These are phyloP conservation scores for Kodamaea neixiangensis DNA, from an alignment of 805 yeast genomes.

Conservation along the genomic window DNA sequence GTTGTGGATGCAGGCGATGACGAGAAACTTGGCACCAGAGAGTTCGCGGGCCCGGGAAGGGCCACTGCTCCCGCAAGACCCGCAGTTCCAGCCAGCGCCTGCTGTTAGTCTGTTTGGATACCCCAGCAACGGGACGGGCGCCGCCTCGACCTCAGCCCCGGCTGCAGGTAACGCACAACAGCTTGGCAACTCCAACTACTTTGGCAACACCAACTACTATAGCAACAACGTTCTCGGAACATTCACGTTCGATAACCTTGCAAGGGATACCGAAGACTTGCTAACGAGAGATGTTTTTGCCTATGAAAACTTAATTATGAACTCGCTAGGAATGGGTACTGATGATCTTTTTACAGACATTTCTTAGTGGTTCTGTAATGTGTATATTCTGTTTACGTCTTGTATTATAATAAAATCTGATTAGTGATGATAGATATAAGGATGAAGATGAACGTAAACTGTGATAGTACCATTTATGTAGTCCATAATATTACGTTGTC, in stretches of 20 bases:
- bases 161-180: background rate
- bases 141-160: background rate
- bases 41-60: background rate
- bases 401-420: background rate
- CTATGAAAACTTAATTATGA: constrained; percentile 9
- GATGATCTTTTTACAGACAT: constrained; percentile 8
- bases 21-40: background rate
- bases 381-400: constrained; percentile 3
- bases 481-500: constrained; percentile 2
- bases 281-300: constrained; percentile 6
- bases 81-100: background rate
- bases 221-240: background rate
- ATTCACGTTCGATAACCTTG: background rate
- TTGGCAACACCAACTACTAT: constrained; percentile 1
- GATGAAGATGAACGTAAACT: too few relatives aligned
- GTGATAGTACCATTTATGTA: too few relatives aligned
- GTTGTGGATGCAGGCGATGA: constrained; percentile 16
- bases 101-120: background rate
- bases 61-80: background rate
- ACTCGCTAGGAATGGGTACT: constrained; percentile 9
- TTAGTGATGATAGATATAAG: too few relatives aligned
- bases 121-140: background rate
- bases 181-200: background rate
- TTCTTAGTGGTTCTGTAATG: background rate
- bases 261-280: background rate